Evolutionary conservation across 768 basidiomycete genomes (phyloP).

Genomic region (Thelephora ganbajun): DNA sequence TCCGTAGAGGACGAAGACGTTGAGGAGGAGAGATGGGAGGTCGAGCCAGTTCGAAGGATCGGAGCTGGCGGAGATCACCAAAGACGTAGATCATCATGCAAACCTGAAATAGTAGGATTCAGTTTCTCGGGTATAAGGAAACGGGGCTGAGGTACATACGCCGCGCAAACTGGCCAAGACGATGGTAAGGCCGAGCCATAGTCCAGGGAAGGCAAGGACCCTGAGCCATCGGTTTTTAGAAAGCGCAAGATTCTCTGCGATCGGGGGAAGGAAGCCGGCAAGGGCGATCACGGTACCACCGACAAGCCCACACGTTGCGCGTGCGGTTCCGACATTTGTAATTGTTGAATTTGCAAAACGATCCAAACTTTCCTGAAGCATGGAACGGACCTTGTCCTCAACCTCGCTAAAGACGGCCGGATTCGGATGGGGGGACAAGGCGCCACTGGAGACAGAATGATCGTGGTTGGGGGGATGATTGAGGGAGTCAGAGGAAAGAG

Average conservation of each 20-base stretch:
- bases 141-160: conserved; percentile 20
- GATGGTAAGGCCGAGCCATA: conserved; percentile 57
- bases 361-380: conserved; percentile 48
- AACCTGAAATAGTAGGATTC: conserved; percentile 14
- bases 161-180: conserved; percentile 53
- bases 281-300: conserved; percentile 41
- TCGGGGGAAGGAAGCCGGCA: conserved; percentile 20
- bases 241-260: conserved; percentile 28
- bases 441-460: conserved; percentile 1
- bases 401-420: conserved; percentile 50
- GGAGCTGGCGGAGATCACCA: conserved; percentile 65
- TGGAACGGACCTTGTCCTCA: conserved; percentile 37
- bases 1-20: conserved; percentile 6
- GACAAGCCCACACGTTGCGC: conserved; percentile 56
- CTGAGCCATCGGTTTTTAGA: conserved; percentile 42
- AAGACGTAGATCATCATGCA: conserved; percentile 71
- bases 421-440: conserved; percentile 36
- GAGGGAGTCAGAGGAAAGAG: conserved; percentile 1
- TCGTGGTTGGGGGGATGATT: background rate
- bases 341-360: conserved; percentile 59
- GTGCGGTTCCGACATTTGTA: conserved; percentile 55
- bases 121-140: background rate
- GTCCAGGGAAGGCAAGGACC: conserved; percentile 44
- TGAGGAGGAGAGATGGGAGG: conserved; percentile 44
- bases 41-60: conserved; percentile 63